Base-by-base conservation (phyloP, 768 basidiomycete species). In the Neoboletus magnificus region DNA sequence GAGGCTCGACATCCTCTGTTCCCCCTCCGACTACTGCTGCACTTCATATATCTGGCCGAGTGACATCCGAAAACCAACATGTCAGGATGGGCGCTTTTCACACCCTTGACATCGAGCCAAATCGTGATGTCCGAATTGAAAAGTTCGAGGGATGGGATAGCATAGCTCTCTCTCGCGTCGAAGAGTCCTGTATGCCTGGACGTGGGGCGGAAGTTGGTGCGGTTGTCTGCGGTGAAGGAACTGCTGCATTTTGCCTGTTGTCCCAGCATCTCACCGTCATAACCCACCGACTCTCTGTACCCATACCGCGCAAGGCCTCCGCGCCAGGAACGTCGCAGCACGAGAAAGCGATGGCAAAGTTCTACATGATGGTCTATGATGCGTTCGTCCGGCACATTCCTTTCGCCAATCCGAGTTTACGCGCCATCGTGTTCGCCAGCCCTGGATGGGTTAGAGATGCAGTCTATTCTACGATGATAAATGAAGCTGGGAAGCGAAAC, bases 201-300 rank as follows among this genome's bases (percentile, higher is more conserved):
- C 78, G 89, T 62, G 96, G 97, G 0, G 97, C 97, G 5, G 97
- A 99, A 65, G 88, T 99, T 5, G 97, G 91, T 15, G 97, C 97
- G 0, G 81, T 99, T 23, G 92, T 99, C 5, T 93, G 91, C 61
- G 96, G 97, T 33, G 97, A 99, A 77, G 97, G 97, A 20, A 86
- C 84, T 2, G 97, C 97, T 1, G 87, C 92, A 11, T 90, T 99
- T 69, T 98, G 97, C 71, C 74, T 99, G 30, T 78, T 99, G 15
- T 98, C 95, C 2, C 88, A 98, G 63, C 95, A 98, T 71, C 95
- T 98, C 87, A 99, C 97, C 2, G 78, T 95, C 29, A 86, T 99
- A 33, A 77, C 92, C 5, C 93, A 98, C 66, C 83, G 97, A 22
- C 85, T 99, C 52, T 89, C 92, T 20, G 82, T 93, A 1, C 77